Evolutionary conservation across 2,329 filamentous ascomycete genomes (phyloP).

Genomic region (Colletotrichum zoysiae): DNA sequence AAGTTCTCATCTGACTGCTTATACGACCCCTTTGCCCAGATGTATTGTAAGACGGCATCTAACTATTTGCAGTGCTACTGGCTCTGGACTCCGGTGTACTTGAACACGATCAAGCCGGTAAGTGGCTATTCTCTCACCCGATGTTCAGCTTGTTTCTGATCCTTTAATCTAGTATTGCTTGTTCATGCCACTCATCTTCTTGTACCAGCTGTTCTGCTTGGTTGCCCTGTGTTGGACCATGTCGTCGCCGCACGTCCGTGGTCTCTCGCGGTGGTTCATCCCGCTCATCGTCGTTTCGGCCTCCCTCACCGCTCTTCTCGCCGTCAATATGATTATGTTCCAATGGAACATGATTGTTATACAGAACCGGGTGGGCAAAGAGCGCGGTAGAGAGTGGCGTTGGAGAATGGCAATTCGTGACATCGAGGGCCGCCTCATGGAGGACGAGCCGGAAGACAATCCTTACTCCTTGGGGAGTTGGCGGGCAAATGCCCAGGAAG

Average conservation of each 20-base stretch:
- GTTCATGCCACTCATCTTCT: not conserved
- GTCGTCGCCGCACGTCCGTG: too few species aligned
- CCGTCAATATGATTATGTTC: too few species aligned
- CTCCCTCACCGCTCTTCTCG: too few species aligned
- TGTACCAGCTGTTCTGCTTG: too few species aligned
- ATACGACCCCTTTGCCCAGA: not conserved
- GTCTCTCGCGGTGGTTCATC: too few species aligned
- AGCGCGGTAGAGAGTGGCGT: not conserved
- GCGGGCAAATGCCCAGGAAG: not conserved
- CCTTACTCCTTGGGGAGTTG: not conserved
- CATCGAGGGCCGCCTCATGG: not conserved
- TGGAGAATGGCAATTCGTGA: not conserved
- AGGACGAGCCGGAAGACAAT: not conserved
- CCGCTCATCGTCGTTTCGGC: too few species aligned
- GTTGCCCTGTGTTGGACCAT: too few species aligned
- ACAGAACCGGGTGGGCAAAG: not conserved
- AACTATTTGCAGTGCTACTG: not conserved
- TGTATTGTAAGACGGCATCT: not conserved
- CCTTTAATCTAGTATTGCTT: not conserved
- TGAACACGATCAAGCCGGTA: constrained; percentile 1
- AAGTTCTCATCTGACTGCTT: not conserved
- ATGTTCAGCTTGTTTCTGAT: not conserved
- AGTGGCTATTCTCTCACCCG: not conserved
- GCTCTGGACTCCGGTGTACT: not conserved
- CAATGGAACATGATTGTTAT: not conserved